These are phyloP conservation scores for Urochloa ruziziensis DNA, from an alignment of 176 grass and related monocot species.

Conservation along the genomic window DNA sequence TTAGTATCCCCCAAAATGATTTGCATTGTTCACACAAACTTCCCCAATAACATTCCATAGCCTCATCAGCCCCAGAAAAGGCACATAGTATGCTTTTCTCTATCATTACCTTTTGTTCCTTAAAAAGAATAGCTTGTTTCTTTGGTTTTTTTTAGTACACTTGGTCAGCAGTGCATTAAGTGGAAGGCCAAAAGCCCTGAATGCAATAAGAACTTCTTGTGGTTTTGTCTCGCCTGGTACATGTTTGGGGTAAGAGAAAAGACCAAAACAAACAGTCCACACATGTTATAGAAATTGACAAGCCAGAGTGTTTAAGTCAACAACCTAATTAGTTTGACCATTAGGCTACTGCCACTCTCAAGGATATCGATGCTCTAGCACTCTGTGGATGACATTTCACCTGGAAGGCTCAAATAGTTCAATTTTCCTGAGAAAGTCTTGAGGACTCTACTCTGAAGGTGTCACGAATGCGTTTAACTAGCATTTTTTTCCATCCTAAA, in stretches of 20 bases:
- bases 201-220: not conserved
- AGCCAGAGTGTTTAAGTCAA: not conserved
- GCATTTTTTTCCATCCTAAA: not conserved
- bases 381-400: not conserved
- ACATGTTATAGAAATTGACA: not conserved
- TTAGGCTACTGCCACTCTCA: not conserved
- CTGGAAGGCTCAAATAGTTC: not conserved
- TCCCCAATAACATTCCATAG: not conserved
- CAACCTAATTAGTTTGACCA: not conserved
- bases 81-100: not conserved
- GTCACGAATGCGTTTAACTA: not conserved
- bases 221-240: not conserved
- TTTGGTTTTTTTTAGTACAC: not conserved
- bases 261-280: not conserved
- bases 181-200: not conserved
- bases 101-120: too few species aligned
- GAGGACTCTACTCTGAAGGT: not conserved
- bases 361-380: not conserved
- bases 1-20: not conserved
- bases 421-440: constrained; percentile 2
- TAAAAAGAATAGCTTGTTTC: not conserved
- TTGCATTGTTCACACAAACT: not conserved
- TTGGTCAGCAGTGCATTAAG: not conserved
- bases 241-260: not conserved
- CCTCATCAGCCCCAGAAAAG: not conserved